Evolutionary conservation across 257 asterid species (phyloP).

Genomic region (Solanum ossicruentum): DNA sequence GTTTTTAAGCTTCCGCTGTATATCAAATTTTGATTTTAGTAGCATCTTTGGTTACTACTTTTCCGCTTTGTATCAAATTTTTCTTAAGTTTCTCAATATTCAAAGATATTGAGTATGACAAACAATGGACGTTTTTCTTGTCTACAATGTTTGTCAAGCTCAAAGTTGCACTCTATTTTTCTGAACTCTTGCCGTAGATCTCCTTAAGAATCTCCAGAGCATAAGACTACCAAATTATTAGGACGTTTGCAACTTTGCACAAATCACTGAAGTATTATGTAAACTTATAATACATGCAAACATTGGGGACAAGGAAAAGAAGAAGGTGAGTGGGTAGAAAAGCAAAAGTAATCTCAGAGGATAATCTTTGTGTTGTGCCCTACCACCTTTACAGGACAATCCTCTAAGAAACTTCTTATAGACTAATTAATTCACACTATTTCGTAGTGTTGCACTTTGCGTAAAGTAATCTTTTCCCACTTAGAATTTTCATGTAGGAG

Average conservation of each 20-base stretch:
- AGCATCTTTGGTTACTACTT: neutral
- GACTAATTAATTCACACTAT: slow-evolving; percentile 6
- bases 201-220: too few relatives aligned
- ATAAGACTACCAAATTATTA: neutral
- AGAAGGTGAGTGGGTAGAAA: slow-evolving; percentile 8
- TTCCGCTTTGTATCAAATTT: neutral
- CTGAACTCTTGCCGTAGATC: neutral
- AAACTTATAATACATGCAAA: neutral
- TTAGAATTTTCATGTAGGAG: neutral
- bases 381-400: slow-evolving; percentile 36
- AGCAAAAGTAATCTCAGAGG: slow-evolving; percentile 23
- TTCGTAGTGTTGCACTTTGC: slow-evolving; percentile 16
- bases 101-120: neutral
- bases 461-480: slow-evolving; percentile 15
- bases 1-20: neutral
- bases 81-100: neutral
- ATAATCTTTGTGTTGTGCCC: slow-evolving; percentile 27
- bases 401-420: slow-evolving; percentile 33
- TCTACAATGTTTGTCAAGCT: neutral
- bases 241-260: neutral
- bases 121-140: neutral
- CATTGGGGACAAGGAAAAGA: neutral
- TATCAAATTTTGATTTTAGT: neutral
- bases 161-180: neutral
- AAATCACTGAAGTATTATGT: neutral